These are phyloP conservation scores for Epichloe brachyelytri DNA, from an alignment of 2,329 filamentous ascomycete genomes.

Conservation along the genomic window DNA sequence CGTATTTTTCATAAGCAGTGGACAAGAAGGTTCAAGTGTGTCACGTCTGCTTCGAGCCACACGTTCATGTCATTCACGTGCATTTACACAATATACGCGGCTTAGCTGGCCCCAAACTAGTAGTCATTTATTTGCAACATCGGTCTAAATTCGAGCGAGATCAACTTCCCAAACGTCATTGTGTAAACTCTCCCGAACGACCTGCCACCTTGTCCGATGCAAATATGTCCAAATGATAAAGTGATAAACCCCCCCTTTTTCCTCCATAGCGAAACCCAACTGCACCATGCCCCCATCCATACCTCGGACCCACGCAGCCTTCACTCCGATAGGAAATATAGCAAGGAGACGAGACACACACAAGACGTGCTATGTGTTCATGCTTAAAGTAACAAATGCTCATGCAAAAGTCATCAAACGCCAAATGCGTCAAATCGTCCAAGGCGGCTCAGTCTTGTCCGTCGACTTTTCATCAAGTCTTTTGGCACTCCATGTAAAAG, in stretches of 20 bases:
- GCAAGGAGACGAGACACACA: neutral
- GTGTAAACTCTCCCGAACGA: neutral
- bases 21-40: neutral
- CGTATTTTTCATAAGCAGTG: too few species aligned
- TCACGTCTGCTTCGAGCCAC: neutral
- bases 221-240: neutral
- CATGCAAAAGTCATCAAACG: conserved; percentile 17
- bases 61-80: neutral
- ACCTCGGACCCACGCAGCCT: neutral
- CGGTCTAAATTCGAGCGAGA: neutral
- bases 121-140: neutral
- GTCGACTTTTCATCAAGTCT: neutral
- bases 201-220: neutral
- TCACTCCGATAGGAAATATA: neutral
- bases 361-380: conserved; percentile 10
- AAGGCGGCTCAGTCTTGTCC: neutral
- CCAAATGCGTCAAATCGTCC: neutral
- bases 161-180: neutral
- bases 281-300: neutral
- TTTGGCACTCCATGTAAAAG: neutral
- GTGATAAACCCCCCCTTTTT: neutral
- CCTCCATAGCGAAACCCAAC: neutral
- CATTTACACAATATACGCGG: neutral
- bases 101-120: neutral
- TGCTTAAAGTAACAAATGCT: conserved; percentile 21